Evolutionary conservation across 371 early-diverging fungal species (phyloP), one percentile per base, ranked within the genome.

Genomic region (Blakeslea trispora): DNA sequence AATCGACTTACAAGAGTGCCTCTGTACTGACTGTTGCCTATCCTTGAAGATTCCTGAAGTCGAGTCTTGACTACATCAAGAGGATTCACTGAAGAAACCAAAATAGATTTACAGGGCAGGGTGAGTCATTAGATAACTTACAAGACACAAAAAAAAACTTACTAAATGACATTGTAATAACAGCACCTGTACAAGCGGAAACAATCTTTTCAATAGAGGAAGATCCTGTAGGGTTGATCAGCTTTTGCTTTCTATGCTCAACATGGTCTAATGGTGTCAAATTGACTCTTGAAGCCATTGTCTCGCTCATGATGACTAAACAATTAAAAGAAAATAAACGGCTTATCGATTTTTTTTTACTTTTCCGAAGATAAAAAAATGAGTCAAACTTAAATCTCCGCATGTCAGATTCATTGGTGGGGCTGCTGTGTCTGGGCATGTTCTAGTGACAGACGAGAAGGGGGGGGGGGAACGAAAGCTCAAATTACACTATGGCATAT

Each of bases 41-140:
- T 59, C 35, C 14, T 53, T 43, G 46, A 82, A 59, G 70, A 93
- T 84, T 74, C 89, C 88, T 97, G 98, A 46, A 97, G 74, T 42
- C 94, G 63, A 5, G 97, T 97, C 72, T 96, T 97, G 31, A 89
- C 87, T 11, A 96, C 95, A 69, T 98, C 97, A 17, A 98, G 72
- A 0, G 98, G 98, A 6, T 88, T 96, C 11, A 96, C 96, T 48
- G 87, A 69, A 3, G 86, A 84, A 0, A 70, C 95, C 95, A 34
- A 96, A 83, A 43, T 32, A 95, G 82, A 46, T 92, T 79, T 95
- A 95, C 59, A 94, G 91, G 15, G 94, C 94, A 73, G 94, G 95
- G 50, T 92, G 86, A n/a, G 94, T 93, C 17, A 93, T 95, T 40
- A 67, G n/a, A n/a, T n/a, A n/a, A n/a, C n/a, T n/a, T n/a, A 60